These are phyloP conservation scores for Bisporella sp. DNA, from an alignment of 2,329 filamentous ascomycete genomes.

Conservation along the genomic window DNA sequence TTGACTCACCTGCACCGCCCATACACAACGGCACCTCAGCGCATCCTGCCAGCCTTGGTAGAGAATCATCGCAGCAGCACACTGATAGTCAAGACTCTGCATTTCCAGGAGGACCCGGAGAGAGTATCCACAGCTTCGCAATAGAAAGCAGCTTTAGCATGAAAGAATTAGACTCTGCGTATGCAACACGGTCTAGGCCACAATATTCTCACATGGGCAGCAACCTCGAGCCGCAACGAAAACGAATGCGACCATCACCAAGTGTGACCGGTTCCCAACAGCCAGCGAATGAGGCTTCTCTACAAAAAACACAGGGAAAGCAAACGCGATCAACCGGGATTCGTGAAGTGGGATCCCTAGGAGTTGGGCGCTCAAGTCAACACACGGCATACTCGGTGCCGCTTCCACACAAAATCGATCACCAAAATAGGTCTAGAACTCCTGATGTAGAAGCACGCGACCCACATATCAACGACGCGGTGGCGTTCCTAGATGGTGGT, in stretches of 20 bases:
- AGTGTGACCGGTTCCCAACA: slow-evolving; percentile 39
- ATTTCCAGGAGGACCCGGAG: slow-evolving; percentile 70
- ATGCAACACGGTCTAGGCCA: slow-evolving; percentile 46
- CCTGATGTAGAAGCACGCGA: too few relatives aligned
- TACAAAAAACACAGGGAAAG: too few relatives aligned
- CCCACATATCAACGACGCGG: too few relatives aligned
- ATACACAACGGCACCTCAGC: slow-evolving; percentile 54
- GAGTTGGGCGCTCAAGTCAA: too few relatives aligned
- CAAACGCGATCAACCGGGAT: too few relatives aligned
- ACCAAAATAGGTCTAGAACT: too few relatives aligned
- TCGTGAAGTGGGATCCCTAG: too few relatives aligned
- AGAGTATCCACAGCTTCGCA: slow-evolving; percentile 65
- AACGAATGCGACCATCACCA: slow-evolving; percentile 55
- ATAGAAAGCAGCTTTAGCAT: slow-evolving; percentile 69
- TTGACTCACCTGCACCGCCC: slow-evolving; percentile 77
- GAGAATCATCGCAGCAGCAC: slow-evolving; percentile 64
- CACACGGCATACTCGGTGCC: too few relatives aligned
- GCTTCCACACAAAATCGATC: too few relatives aligned
- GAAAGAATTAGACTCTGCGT: slow-evolving; percentile 56
- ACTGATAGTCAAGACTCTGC: slow-evolving; percentile 53
- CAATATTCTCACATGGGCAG: slow-evolving; percentile 41
- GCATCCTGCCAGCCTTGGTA: slow-evolving; percentile 61
- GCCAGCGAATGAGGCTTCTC: slow-evolving; percentile 12
- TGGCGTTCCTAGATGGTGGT: too few relatives aligned
- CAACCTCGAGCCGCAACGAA: slow-evolving; percentile 69